Evolutionary conservation across 78 protist genomes (phyloP), one percentile per base, ranked within the genome.

Genomic region (Dictyostelium purpureum): DNA sequence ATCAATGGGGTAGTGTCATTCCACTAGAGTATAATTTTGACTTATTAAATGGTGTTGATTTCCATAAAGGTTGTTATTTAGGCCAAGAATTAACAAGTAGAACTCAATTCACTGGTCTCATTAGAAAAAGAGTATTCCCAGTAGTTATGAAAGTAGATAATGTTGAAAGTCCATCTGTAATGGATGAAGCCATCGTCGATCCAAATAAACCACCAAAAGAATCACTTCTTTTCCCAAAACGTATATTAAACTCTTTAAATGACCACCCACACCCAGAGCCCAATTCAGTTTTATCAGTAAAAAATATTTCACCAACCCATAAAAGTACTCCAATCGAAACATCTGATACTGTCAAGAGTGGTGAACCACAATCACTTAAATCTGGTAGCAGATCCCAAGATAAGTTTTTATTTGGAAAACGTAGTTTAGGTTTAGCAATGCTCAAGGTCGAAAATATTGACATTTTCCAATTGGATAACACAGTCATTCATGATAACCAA

Each of bases 51-150:
- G 97, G 93, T 52, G 88, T 96, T 19, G 66, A 79, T 31, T 96
- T 94, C 40, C 61, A 66, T 47, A 96, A 96, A 56, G 97, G 97
- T n/a, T 96, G 97, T 74, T 96, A 96, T 88, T 51, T 96, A 28
- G 97, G 97, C 16, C 97, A 96, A 42, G 97, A 96, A 35, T 83
- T 94, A 10, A 94, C 94, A 5, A 79, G 92, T 0, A 74, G 97
- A 57, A 94, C 96, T 4, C 96, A 96, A 40, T 76, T 45, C 69
- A 78, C 80, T 11, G 96, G 96, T 26, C 76, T 95, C 47, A 51
- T 90, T 37, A 79, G 97, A 52, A 96, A 96, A 69, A 49, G 97
- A 37, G 21, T 95, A 42, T 49, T 94, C 80, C 96, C 97, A 18
- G 75, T 95, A 2, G 87, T 91, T 10, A 88, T 85, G 92, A 75